These are phyloP conservation scores for Pittosporum tobira DNA, from an alignment of 129 eudicot genomes.

Conservation along the genomic window DNA sequence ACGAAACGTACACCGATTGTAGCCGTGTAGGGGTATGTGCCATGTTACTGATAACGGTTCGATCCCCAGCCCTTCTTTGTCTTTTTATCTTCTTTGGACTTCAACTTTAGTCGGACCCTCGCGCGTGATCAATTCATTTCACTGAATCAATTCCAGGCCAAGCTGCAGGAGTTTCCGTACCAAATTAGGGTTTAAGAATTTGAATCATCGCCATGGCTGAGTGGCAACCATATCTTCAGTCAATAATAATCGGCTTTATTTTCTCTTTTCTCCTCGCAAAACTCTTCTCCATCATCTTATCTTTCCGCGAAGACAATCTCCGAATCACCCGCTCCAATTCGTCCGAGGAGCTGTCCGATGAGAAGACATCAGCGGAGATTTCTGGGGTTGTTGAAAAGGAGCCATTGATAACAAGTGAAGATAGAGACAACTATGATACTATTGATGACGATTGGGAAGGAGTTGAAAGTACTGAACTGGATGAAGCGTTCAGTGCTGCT, in stretches of 20 bases:
- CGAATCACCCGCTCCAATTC: constrained; percentile 45
- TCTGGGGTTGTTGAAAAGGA: constrained; percentile 37
- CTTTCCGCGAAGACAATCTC: constrained; percentile 76
- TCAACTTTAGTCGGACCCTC: too few relatives aligned
- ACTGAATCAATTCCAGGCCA: background rate
- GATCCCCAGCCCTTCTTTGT: too few relatives aligned
- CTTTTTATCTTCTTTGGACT: too few relatives aligned
- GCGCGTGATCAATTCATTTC: background rate
- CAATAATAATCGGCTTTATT: constrained; percentile 57
- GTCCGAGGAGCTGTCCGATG: constrained; percentile 9
- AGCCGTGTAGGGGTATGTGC: too few relatives aligned
- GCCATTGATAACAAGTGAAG: constrained; percentile 29
- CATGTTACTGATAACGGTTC: too few relatives aligned
- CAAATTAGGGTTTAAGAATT: background rate
- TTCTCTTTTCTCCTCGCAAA: constrained; percentile 82
- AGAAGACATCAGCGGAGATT: constrained; percentile 14
- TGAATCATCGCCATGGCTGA: constrained; percentile 49
- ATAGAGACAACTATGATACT: constrained; percentile 13
- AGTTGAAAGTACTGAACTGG: constrained; percentile 90
- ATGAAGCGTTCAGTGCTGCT: constrained; percentile 93
- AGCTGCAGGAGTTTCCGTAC: background rate
- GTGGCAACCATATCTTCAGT: constrained; percentile 66
- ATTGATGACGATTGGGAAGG: constrained; percentile 92
- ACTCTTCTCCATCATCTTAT: constrained; percentile 65
- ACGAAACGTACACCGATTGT: too few relatives aligned